Base-by-base conservation (phyloP, 1,139 yeast genomes). In the Suhomyces yuchorum region DNA sequence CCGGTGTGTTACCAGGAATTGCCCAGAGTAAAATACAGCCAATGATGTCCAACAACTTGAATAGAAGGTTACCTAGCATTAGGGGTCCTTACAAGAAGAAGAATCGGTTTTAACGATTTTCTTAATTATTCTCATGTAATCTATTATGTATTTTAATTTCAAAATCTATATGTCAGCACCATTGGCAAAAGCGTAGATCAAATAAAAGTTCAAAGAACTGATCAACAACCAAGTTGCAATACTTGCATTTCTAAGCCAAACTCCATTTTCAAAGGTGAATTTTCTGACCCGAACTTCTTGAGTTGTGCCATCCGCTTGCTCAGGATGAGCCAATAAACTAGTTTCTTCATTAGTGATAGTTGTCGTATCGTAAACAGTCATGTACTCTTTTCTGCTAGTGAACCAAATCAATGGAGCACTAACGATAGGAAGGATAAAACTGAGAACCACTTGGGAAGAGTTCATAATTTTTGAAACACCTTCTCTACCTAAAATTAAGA, bases 331-430 rank as follows among this genome's bases (percentile, higher is more conserved):
- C 22, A 56, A 46, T 37, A 56, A 53, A 9, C 51, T 46, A 2
- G 55, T 18, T 17, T 49, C 42, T 35, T 57, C 60, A 19, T 37
- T 43, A 8, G 46, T 15, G 18, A 18, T 20, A 3, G 46, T 22
- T 2, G 44, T 28, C 1, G 65, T 55, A 46, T 69, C 72, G 37
- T 66, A 62, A 9, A 84, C 87, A 3, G 79, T 75, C 86, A 81
- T 83, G 51, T 78, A 81, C 51, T 80, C 71, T 57, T 79, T 82
- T 36, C 71, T 73, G 53, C 87, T 81, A 1, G 96, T 87, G 62
- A 88, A 83, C 61, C 82, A 87, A 44, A 88, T 81, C 62, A 88
- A 71, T 4, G 96, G 96, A 2, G 92, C 91, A 12, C 88, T 82
- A 37, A 88, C 70, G 51, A 87, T 81, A 3, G 96, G 95, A 50